Evolutionary conservation across 768 basidiomycete genomes (phyloP).

Genomic region (Gloeopeniophorella convolvens): DNA sequence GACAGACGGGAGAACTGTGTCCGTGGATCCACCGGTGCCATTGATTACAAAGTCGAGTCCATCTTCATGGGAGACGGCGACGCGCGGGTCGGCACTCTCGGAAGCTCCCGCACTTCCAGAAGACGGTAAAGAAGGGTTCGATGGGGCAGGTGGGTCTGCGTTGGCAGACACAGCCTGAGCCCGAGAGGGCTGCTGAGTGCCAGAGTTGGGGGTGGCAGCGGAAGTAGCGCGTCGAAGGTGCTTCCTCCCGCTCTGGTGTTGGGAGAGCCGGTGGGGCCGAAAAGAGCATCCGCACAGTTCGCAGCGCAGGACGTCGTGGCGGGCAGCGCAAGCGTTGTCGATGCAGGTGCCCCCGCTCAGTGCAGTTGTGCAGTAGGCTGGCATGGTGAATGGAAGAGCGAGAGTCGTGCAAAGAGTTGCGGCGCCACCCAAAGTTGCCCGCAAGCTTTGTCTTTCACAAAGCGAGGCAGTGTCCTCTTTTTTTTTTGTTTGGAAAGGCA

Average conservation of each 20-base stretch:
- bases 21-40: background rate
- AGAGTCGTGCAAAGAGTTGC: too few relatives aligned
- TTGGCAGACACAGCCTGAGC: background rate
- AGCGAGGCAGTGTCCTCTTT: too few relatives aligned
- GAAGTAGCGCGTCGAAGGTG: conserved; percentile 3
- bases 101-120: background rate
- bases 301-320: conserved; percentile 24
- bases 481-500: too few relatives aligned
- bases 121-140: background rate
- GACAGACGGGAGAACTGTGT: background rate
- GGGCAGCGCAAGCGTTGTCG: conserved; percentile 10
- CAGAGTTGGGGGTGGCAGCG: background rate
- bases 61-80: conserved; percentile 4
- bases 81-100: background rate
- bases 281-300: conserved; percentile 19
- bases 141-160: background rate
- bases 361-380: conserved; percentile 1
- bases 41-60: conserved; percentile 3
- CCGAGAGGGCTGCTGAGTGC: background rate
- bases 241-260: background rate
- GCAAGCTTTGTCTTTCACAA: too few relatives aligned
- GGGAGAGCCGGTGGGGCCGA: background rate
- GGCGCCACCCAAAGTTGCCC: too few relatives aligned
- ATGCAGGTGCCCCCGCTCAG: conserved; percentile 18
- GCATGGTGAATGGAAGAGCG: conserved; percentile 5